Conservation (phyloP, 768 basidiomycete genomes). For the Lentinula guzmanii region DNA sequence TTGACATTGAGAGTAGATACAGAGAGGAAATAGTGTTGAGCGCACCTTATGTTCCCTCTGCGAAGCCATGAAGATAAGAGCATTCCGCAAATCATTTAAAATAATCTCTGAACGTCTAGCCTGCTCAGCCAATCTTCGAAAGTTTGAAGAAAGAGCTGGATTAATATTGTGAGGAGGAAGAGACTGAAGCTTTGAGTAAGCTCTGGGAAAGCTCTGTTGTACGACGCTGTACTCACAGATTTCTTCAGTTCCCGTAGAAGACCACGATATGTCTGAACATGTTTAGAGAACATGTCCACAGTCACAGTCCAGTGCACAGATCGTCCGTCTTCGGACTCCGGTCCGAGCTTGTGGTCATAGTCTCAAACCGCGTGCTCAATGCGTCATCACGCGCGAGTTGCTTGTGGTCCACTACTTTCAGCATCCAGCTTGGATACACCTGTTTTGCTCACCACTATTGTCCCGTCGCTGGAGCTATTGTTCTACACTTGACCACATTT, state of each 20-base stretch:
- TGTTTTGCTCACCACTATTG: not conserved
- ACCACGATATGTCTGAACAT: slow-evolving; percentile 38
- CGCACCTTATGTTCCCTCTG: slow-evolving; percentile 74
- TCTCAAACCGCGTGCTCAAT: too few relatives aligned
- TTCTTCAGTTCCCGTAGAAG: slow-evolving; percentile 50
- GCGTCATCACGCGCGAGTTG: not conserved
- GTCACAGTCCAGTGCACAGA: not conserved
- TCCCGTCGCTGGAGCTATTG: not conserved
- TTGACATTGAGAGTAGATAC: not conserved
- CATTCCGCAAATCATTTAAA: slow-evolving; percentile 49
- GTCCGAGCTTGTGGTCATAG: too few relatives aligned
- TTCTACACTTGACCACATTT: not conserved
- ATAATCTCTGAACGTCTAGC: slow-evolving; percentile 24
- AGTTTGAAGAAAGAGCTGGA: slow-evolving; percentile 35
- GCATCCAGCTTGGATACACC: not conserved
- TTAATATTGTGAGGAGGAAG: slow-evolving; percentile 31
- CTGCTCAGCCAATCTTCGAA: slow-evolving; percentile 51
- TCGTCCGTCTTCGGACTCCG: too few relatives aligned
- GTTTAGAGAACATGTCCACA: slow-evolving; percentile 18
- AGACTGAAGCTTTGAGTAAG: slow-evolving; percentile 17
- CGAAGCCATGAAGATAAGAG: slow-evolving; percentile 61
- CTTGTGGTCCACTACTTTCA: not conserved
- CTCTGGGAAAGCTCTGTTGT: not conserved
- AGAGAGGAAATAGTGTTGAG: not conserved
- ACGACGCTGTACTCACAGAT: slow-evolving; percentile 30